These are phyloP conservation scores for Mayamaea pseudoterrestris DNA, from an alignment of 108 stramenopile species.

Conservation along the genomic window DNA sequence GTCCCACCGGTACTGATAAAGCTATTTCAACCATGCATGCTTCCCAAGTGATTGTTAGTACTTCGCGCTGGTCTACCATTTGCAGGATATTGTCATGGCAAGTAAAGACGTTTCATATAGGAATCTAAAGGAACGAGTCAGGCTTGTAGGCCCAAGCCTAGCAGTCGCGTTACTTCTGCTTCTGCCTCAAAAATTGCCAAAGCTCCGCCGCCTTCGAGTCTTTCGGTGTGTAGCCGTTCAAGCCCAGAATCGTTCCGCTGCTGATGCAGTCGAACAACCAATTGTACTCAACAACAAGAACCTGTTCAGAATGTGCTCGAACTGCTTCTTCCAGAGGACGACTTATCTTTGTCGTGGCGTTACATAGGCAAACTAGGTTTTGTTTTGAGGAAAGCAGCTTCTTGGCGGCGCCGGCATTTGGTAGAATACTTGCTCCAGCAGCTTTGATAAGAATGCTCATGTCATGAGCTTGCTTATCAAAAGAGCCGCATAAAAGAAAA, in stretches of 20 bases:
- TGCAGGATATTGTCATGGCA: too few species aligned
- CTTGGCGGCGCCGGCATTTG: slow-evolving; percentile 20
- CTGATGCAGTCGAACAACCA: slow-evolving; percentile 75
- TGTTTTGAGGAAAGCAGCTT: background rate
- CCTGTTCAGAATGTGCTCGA: slow-evolving; percentile 2
- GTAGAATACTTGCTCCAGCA: slow-evolving; percentile 43
- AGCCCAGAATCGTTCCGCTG: slow-evolving; percentile 30
- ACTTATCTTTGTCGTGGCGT: slow-evolving; percentile 39
- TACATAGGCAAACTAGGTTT: slow-evolving; percentile 43
- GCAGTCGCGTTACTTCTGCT: too few species aligned
- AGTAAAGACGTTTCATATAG: too few species aligned
- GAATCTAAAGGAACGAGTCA: too few species aligned
- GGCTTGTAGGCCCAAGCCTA: too few species aligned
- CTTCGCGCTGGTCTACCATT: too few species aligned
- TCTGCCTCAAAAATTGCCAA: too few species aligned
- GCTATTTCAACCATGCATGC: too few species aligned
- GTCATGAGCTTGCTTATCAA: slow-evolving; percentile 20
- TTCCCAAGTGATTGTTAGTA: too few species aligned
- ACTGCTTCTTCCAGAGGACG: slow-evolving; percentile 16
- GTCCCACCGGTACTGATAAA: too few species aligned
- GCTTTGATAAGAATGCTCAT: slow-evolving; percentile 36
- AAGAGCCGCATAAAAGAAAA: slow-evolving; percentile 37
- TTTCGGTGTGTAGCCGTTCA: slow-evolving; percentile 32
- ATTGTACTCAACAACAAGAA: slow-evolving; percentile 35
- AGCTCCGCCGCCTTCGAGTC: too few species aligned